Conservation (phyloP, 495 filamentous ascomycete species). For the Podospora comata region DNA sequence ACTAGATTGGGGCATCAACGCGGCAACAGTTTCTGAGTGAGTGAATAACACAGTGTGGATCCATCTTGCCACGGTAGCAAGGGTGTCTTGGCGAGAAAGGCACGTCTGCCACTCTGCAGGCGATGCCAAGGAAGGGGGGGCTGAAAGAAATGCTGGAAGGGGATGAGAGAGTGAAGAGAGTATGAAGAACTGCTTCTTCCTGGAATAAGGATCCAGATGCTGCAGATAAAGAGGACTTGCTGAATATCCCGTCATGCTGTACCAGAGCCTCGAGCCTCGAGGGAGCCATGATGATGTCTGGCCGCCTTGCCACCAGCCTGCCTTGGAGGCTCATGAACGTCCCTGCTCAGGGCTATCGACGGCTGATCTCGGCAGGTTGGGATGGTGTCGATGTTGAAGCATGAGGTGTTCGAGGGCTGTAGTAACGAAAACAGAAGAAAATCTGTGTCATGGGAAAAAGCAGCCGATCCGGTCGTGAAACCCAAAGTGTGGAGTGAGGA, state of each 20-base stretch:
- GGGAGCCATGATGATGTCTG: neutral
- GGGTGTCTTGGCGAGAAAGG: neutral
- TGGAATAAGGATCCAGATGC: neutral
- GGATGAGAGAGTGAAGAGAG: neutral
- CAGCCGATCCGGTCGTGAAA: neutral
- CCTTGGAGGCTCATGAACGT: neutral
- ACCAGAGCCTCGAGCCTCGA: neutral
- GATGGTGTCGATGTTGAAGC: neutral
- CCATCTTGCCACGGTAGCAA: neutral
- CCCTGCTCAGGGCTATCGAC: neutral
- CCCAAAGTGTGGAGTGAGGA: neutral
- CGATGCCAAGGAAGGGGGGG: neutral
- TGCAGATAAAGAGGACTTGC: neutral
- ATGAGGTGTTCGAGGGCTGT: neutral
- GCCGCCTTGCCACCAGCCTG: neutral
- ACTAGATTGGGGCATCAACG: neutral
- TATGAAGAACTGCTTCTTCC: neutral
- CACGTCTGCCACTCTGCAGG: neutral
- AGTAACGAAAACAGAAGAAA: neutral
- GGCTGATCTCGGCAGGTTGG: neutral
- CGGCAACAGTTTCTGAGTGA: neutral
- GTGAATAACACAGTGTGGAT: slow-evolving; percentile 18
- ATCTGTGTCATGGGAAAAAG: neutral
- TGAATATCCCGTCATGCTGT: neutral
- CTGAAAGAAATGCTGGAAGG: neutral